Base-by-base conservation (phyloP, 768 basidiomycete species). In the Sporobolomyces pararoseus region DNA sequence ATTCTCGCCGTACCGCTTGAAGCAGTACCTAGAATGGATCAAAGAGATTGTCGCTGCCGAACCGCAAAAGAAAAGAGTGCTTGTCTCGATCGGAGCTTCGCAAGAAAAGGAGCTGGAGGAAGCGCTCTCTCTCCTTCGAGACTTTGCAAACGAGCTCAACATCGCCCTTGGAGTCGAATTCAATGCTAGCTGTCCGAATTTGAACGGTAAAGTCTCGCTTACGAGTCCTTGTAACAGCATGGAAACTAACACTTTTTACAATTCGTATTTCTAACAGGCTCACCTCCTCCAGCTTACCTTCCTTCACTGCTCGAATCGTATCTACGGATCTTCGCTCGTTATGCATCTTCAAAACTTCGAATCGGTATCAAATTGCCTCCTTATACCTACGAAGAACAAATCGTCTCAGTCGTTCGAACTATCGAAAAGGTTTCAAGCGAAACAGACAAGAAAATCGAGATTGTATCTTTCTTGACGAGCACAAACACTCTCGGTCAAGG, bases 111-210 rank as follows among this genome's bases (percentile, higher is more conserved):
- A 83, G 29, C 84, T 90, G 53, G 77, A 76, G 12, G 73, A 78
- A 29, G 86, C 89, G 85, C 78, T 91, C 50, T 76, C 78, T 37
- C 75, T 81, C n/a, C 84, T 93, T 76, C 88, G 87, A 76, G 75
- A 62, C 3, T 82, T 90, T 16, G 86, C 89, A n/a, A 39, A 51
- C 2, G 75, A 77, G 62, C 68, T 80, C 47, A 78, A n/a, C 73
- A 81, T 71, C 37, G 5, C 39, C 1, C 81, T 92, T 68, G 90
- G 84, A 19, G 80, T 91, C 75, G 91, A 93, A 79, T 82, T 92
- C 76, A 93, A 93, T 78, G 86, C 89, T 0, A 88, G 87, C 47
- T 93, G 91, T 73, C 91, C 91, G 5, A 93, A 93, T 77, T 88
- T 64, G 6, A 60, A 63, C 50, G 54, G 51, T 32, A 4, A 52